Percentiles rank a stretch among this genome's conserved stretches.
phyloP scores from a whole-genome alignment of 2,329 filamentous ascomycete species.

The Stagonosporopsis tanaceti region DNA sequence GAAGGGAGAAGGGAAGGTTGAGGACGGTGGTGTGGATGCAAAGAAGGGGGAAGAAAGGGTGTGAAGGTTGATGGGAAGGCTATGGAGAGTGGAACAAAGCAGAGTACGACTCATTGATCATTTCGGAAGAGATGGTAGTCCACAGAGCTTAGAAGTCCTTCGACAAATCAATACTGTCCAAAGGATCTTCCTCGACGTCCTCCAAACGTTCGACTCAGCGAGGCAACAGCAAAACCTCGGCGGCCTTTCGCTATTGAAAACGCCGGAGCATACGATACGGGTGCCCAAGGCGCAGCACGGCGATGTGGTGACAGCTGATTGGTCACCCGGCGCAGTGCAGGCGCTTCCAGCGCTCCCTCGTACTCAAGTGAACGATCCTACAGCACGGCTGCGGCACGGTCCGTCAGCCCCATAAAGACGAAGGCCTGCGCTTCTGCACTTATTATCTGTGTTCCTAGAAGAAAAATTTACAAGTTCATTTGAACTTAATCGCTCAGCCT shows the following conservation, averaged over 20 bases:
- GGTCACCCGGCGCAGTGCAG: background rate
- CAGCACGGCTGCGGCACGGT: background rate
- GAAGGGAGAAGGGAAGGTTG: slow-evolving; percentile 6
- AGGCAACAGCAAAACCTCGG: background rate
- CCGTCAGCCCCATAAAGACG: background rate
- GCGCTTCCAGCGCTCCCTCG: background rate
- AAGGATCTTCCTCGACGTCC: background rate
- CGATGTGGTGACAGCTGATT: slow-evolving; percentile 9
- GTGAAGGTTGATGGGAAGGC: slow-evolving; percentile 2
- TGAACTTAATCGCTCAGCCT: too few species aligned
- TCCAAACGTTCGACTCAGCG: background rate
- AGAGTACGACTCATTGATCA: background rate
- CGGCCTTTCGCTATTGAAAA: background rate
- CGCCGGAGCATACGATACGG: background rate
- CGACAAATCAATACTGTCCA: background rate
- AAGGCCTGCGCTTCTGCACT: background rate
- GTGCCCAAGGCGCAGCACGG: background rate
- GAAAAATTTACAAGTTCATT: background rate
- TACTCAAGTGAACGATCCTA: background rate
- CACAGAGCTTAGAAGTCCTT: background rate
- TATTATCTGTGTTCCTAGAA: background rate
- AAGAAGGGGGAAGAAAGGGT: slow-evolving; percentile 6
- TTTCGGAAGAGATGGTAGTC: background rate
- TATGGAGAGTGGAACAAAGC: slow-evolving; percentile 3
- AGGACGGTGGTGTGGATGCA: slow-evolving; percentile 1